phyloP scores from a whole-genome alignment of 1,284 basidiomycete genomes.

The Polyporus tsugae region DNA sequence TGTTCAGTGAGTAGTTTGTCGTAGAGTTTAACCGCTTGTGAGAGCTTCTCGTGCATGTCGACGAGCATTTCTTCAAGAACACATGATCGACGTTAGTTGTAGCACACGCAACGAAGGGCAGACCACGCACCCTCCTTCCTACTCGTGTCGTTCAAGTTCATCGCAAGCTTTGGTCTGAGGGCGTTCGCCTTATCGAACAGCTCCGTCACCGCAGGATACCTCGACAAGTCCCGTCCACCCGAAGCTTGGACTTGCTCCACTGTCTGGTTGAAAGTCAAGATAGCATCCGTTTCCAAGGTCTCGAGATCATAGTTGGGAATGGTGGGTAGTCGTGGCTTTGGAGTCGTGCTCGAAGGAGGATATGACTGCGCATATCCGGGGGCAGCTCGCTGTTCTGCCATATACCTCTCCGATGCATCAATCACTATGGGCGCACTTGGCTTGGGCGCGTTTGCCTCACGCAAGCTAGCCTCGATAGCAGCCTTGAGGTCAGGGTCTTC shows the following conservation, averaged over 20 bases:
- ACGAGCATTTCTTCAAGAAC: slow-evolving; percentile 73
- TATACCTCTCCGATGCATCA: slow-evolving; percentile 53
- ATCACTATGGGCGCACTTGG: slow-evolving; percentile 79
- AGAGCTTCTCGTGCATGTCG: slow-evolving; percentile 95
- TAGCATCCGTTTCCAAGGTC: slow-evolving; percentile 82
- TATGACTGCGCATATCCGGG: slow-evolving; percentile 42
- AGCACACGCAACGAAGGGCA: slow-evolving; percentile 4
- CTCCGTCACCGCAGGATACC: slow-evolving; percentile 85
- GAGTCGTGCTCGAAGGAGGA: slow-evolving; percentile 51
- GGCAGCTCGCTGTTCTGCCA: slow-evolving; percentile 16
- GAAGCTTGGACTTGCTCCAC: slow-evolving; percentile 85
- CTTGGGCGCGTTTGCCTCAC: slow-evolving; percentile 82
- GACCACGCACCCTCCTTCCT: slow-evolving; percentile 75
- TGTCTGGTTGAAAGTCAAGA: slow-evolving; percentile 90
- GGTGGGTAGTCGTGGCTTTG: slow-evolving; percentile 54
- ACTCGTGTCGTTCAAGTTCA: slow-evolving; percentile 87
- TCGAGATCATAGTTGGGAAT: slow-evolving; percentile 82
- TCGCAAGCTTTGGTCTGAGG: slow-evolving; percentile 83
- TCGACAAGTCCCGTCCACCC: slow-evolving; percentile 79
- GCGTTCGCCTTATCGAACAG: slow-evolving; percentile 87
- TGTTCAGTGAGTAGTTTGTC: slow-evolving; percentile 90
- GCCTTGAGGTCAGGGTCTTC: slow-evolving; percentile 94
- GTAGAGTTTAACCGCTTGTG: slow-evolving; percentile 91
- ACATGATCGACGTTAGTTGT: background rate
- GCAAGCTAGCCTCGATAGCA: slow-evolving; percentile 95